Percentiles rank a stretch among this genome's conserved stretches.
phyloP scores from a whole-genome alignment of 129 eudicot genomes.

The Pittosporum tobira region DNA sequence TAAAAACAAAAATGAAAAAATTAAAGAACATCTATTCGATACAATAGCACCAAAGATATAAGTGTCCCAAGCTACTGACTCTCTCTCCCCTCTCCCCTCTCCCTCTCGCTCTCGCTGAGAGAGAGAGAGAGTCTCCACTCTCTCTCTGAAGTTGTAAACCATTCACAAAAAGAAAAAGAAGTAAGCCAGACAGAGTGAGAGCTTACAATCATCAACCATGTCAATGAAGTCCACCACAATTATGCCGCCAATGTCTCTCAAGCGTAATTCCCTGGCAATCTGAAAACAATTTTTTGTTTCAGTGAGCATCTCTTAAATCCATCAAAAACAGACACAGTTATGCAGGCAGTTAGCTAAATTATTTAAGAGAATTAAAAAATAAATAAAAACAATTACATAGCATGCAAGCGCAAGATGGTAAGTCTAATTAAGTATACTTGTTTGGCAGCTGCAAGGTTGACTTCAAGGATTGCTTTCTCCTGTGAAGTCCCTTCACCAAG shows the following conservation, averaged over 20 bases:
- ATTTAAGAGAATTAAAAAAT: background rate
- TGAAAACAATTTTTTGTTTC: constrained; percentile 25
- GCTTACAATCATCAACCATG: constrained; percentile 82
- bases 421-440: constrained; percentile 64
- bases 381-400: background rate
- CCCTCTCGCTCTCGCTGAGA: too few species aligned
- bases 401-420: background rate
- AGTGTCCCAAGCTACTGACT: background rate
- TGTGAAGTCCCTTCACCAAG: constrained; percentile 96
- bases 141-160: too few species aligned
- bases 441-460: constrained; percentile 96
- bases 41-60: too few species aligned
- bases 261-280: constrained; percentile 91
- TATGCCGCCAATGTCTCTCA: constrained; percentile 94
- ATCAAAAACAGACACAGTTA: background rate
- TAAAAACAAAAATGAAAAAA: constrained; percentile 1
- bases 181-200: constrained; percentile 8
- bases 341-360: too few species aligned
- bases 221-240: constrained; percentile 92
- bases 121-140: too few species aligned
- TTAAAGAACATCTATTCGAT: too few species aligned
- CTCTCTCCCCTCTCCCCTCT: background rate
- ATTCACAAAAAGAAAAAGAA: background rate
- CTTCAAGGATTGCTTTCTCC: constrained; percentile 90
- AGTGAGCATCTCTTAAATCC: background rate